Conservation (phyloP, 2,329 filamentous ascomycete genomes). For the Talaromyces atroroseus region DNA sequence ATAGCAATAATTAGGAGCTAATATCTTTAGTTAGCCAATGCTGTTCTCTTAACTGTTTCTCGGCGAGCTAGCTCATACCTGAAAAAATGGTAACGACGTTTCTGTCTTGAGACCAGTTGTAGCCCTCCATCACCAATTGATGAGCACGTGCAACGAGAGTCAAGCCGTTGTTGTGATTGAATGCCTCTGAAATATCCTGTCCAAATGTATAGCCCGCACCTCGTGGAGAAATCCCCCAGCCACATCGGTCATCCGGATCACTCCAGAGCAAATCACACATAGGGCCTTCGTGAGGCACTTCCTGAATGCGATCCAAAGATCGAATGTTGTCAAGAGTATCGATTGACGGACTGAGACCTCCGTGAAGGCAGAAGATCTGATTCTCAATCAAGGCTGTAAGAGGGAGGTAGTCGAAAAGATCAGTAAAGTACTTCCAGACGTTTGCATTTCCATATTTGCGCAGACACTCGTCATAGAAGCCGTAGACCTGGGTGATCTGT, state of each 20-base stretch:
- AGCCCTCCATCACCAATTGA: conserved; percentile 98
- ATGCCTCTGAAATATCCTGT: conserved; percentile 96
- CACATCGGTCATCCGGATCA: conserved; percentile 92
- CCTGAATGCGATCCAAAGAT: conserved; percentile 91
- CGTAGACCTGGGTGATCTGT: conserved; percentile 98
- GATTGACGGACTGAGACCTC: conserved; percentile 91
- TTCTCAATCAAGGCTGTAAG: conserved; percentile 97
- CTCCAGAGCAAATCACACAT: conserved; percentile 99
- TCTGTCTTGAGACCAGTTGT: conserved; percentile 98
- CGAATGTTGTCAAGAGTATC: conserved; percentile 94
- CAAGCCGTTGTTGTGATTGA: conserved; percentile 98
- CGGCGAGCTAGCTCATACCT: conserved; percentile 48
- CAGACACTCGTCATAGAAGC: conserved; percentile 98
- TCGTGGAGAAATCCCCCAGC: conserved; percentile 92
- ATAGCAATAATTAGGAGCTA: conserved; percentile 93
- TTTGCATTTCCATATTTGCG: conserved; percentile 99
- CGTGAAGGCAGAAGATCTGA: conserved; percentile 98
- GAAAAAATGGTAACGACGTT: conserved; percentile 99
- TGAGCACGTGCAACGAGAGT: conserved; percentile 94
- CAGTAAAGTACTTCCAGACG: conserved; percentile 98
- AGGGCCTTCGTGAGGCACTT: conserved; percentile 95
- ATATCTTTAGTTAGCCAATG: neutral
- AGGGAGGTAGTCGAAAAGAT: conserved; percentile 97
- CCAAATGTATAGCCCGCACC: conserved; percentile 94
- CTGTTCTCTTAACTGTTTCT: neutral